phyloP scores from a whole-genome alignment of 2,329 filamentous ascomycete species.

The Hortaea sp. region DNA sequence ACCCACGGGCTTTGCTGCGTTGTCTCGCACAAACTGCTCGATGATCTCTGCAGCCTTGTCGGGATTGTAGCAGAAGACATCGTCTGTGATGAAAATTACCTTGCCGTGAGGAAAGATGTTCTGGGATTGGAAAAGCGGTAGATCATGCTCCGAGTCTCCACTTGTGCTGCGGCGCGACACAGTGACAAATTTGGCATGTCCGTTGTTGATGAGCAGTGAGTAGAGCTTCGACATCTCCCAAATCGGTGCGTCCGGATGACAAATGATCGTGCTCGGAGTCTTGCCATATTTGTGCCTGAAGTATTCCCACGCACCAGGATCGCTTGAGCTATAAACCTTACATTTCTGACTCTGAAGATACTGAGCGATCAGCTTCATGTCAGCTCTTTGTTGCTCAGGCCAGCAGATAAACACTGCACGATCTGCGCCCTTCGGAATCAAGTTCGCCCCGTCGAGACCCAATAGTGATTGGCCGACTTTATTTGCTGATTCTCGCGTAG shows the following conservation, averaged over 20 bases:
- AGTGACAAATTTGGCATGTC: neutral
- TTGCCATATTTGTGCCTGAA: slow-evolving; percentile 10
- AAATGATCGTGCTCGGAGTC: slow-evolving; percentile 13
- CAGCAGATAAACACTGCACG: slow-evolving; percentile 19
- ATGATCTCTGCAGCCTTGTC: slow-evolving; percentile 28
- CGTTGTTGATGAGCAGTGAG: slow-evolving; percentile 17
- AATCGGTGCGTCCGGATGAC: slow-evolving; percentile 25
- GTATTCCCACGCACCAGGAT: slow-evolving; percentile 17
- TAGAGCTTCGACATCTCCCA: slow-evolving; percentile 25
- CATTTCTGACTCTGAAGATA: slow-evolving; percentile 12
- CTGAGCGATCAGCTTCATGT: slow-evolving; percentile 12
- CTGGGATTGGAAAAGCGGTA: slow-evolving; percentile 7
- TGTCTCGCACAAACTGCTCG: slow-evolving; percentile 23
- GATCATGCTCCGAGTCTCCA: neutral
- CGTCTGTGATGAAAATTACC: slow-evolving; percentile 34
- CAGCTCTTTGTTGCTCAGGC: slow-evolving; percentile 8
- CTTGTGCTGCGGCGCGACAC: neutral
- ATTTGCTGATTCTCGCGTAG: neutral
- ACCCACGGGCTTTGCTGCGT: slow-evolving; percentile 17
- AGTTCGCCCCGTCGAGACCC: neutral
- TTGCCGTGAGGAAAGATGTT: slow-evolving; percentile 29
- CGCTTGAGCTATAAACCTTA: slow-evolving; percentile 16
- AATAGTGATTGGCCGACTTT: neutral
- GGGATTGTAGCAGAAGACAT: slow-evolving; percentile 31
- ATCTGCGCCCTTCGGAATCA: neutral